Percentiles rank a stretch among this genome's conserved stretches.
Evolutionary conservation across 2,329 filamentous ascomycete species (phyloP).

Genomic region (Paraphaeosphaeria minitans): DNA sequence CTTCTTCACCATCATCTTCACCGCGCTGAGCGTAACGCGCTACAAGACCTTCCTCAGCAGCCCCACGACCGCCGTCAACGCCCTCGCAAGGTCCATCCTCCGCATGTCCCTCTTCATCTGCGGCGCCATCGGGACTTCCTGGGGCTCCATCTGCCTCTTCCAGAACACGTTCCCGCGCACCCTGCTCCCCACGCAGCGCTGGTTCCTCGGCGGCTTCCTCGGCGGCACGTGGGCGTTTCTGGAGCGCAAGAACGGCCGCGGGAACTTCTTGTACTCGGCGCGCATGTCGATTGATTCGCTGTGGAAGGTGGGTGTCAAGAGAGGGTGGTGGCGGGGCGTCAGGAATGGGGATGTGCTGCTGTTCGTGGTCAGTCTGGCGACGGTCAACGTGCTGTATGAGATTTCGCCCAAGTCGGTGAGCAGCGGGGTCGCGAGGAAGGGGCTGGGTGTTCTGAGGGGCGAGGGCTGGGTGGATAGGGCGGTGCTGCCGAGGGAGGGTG

Average conservation of each 20-base stretch:
- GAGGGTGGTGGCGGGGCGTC: slow-evolving; percentile 83
- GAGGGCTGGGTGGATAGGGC: slow-evolving; percentile 75
- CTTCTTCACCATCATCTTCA: slow-evolving; percentile 77
- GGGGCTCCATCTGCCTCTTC: slow-evolving; percentile 90
- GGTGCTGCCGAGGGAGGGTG: slow-evolving; percentile 16
- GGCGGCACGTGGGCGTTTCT: slow-evolving; percentile 86
- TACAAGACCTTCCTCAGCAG: slow-evolving; percentile 71
- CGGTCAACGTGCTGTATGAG: slow-evolving; percentile 80
- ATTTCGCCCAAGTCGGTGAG: slow-evolving; percentile 69
- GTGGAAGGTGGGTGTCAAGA: slow-evolving; percentile 94
- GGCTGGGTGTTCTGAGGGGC: slow-evolving; percentile 73
- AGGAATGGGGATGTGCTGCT: slow-evolving; percentile 83
- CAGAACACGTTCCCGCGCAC: slow-evolving; percentile 76
- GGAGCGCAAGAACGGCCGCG: slow-evolving; percentile 62
- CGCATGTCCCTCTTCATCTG: slow-evolving; percentile 79
- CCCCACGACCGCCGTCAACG: slow-evolving; percentile 70
- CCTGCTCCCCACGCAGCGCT: slow-evolving; percentile 79
- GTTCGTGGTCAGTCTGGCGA: slow-evolving; percentile 77
- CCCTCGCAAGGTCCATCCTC: slow-evolving; percentile 70
- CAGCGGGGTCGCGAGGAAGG: slow-evolving; percentile 71
- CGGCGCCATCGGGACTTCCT: slow-evolving; percentile 81
- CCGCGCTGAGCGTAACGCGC: slow-evolving; percentile 70
- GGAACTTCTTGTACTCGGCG: slow-evolving; percentile 78
- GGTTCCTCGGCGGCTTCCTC: slow-evolving; percentile 86
- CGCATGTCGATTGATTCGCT: slow-evolving; percentile 79